Base-by-base conservation (phyloP, 2,329 filamentous ascomycete genomes). In the Boeremia exigua region DNA sequence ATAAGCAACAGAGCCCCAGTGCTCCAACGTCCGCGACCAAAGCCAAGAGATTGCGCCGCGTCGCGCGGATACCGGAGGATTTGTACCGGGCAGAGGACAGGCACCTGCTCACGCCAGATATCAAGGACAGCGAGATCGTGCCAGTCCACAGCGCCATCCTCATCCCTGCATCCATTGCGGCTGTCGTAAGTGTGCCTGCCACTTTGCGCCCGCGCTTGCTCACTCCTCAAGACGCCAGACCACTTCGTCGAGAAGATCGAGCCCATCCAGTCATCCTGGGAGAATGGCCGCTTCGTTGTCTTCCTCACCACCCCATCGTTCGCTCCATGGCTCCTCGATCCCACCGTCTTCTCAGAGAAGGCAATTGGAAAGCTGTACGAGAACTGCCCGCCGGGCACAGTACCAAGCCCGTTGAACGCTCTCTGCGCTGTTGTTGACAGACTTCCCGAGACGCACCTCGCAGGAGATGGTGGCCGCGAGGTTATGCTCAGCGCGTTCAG, bases 371-470 rank as follows among this genome's bases (percentile, higher is more conserved):
- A 48, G n/a, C 57, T 59, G 2, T 73, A 68, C 48, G 23, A 44
- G 6, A 30, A 61, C 29, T 4, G 37, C 29, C 6, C 29, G 19
- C 19, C 19, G 19, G 19, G 19, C 19, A 5, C 19, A 23, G 5
- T 3, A 23, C 19, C 19, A 23, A 5, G 19, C 19, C 3, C 2
- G 1, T 43, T 74, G 19, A 53, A 67, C n/a, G 62, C 63, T 14
- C 51, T 74, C 6, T 71, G 65, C 54, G 74, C 74, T 36, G 74
- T 77, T 6, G 73, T 77, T 8, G 72, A 76, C 61, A 73, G 69
- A 38, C 63, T 77, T 8, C 74, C 75, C 5, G 59, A 54, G 27
- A 62, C 68, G 6, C 55, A 44, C 19, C 15, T 40, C 15, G 54
- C 11, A 46, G 42, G 14, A 32, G 27, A 32, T 25, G 34, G 1